These are phyloP conservation scores for Flaveria linearis DNA, from an alignment of 129 eudicot genomes.

Conservation along the genomic window DNA sequence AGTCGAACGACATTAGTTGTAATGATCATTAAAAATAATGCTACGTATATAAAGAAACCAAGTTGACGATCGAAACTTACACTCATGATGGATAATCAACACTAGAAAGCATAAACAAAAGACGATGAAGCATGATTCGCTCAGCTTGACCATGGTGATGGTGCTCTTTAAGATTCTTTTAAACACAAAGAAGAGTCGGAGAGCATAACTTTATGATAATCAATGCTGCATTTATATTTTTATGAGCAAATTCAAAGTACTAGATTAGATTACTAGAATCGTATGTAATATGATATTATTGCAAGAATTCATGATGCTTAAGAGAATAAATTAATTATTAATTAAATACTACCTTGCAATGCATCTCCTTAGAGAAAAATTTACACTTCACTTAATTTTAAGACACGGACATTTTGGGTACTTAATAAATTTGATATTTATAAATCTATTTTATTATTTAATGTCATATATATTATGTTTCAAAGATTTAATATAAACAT, in stretches of 20 bases:
- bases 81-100: neutral
- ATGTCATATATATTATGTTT: too few species aligned
- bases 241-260: neutral
- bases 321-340: too few species aligned
- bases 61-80: neutral
- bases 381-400: too few species aligned
- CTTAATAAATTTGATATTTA: too few species aligned
- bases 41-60: neutral
- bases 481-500: too few species aligned
- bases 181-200: neutral
- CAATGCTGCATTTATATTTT: neutral
- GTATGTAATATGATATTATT: neutral
- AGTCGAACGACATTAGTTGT: too few species aligned
- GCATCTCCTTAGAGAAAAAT: too few species aligned
- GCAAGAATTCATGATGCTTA: neutral
- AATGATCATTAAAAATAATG: neutral
- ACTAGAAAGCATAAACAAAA: neutral
- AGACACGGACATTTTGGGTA: too few species aligned
- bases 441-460: too few species aligned
- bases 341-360: too few species aligned
- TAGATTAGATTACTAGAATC: neutral
- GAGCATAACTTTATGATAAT: neutral
- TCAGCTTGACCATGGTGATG: constrained; percentile 2
- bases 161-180: neutral
- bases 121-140: neutral